These are phyloP conservation scores for Penicillium sclerotiorum DNA, from an alignment of 2,329 filamentous ascomycete genomes.

Conservation along the genomic window DNA sequence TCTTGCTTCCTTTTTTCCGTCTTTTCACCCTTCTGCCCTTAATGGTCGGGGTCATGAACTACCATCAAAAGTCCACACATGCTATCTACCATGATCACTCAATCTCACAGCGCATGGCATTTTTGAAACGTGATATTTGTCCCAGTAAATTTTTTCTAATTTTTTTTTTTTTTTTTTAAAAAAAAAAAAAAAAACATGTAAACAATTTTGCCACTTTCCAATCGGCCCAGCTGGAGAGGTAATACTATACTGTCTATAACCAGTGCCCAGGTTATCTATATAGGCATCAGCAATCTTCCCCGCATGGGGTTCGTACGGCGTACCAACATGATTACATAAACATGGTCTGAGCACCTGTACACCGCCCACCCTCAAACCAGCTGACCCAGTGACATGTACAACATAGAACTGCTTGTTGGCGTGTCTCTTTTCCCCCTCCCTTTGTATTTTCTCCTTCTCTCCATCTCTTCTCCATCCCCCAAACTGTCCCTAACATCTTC, in stretches of 20 bases:
- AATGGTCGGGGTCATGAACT: slow-evolving; percentile 19
- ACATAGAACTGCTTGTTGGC: slow-evolving; percentile 12
- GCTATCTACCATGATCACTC: too few relatives aligned
- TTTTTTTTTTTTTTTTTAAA: too few relatives aligned
- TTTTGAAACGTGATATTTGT: too few relatives aligned
- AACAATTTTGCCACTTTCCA: too few relatives aligned
- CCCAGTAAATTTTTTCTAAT: too few relatives aligned
- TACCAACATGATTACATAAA: not conserved
- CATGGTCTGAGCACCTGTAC: slow-evolving; percentile 14
- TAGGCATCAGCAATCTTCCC: too few relatives aligned
- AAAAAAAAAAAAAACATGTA: too few relatives aligned
- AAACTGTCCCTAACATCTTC: slow-evolving; percentile 5
- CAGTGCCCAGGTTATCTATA: not conserved
- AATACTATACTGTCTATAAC: too few relatives aligned
- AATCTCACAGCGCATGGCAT: too few relatives aligned
- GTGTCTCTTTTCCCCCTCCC: too few relatives aligned
- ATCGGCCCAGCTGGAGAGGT: too few relatives aligned
- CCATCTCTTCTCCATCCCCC: slow-evolving; percentile 9
- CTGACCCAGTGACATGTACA: slow-evolving; percentile 15
- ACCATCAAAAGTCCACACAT: slow-evolving; percentile 6
- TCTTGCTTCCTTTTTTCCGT: slow-evolving; percentile 11
- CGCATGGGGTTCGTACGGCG: not conserved
- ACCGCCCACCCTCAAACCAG: slow-evolving; percentile 18
- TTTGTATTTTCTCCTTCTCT: slow-evolving; percentile 8
- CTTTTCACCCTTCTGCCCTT: too few relatives aligned